Percentiles rank a stretch among this genome's conserved stretches.
These are phyloP conservation scores for Isatis lusitanica DNA, from an alignment of 441 rosid species.

Conservation along the genomic window DNA sequence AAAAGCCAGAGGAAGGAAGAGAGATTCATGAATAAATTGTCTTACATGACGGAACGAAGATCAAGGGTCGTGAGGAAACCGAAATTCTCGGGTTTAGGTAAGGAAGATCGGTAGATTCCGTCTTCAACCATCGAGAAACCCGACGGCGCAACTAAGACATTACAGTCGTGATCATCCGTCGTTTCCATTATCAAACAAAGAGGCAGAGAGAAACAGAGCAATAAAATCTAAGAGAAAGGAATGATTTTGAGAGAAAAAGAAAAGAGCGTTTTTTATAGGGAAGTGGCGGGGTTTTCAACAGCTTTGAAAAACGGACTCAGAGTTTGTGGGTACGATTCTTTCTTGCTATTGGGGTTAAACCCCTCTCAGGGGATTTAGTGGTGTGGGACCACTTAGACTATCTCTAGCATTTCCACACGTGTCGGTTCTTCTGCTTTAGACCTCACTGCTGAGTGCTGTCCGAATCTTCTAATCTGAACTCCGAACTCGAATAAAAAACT, in stretches of 20 bases:
- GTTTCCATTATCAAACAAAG: constrained; percentile 41
- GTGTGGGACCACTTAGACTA: neutral
- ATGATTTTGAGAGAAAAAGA: neutral
- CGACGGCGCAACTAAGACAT: constrained; percentile 47
- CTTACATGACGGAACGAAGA: constrained; percentile 81
- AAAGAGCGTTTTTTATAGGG: neutral
- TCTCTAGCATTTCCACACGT: constrained; percentile 31
- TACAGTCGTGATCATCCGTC: constrained; percentile 28
- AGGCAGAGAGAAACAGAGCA: constrained; percentile 23
- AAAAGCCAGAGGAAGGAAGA: neutral
- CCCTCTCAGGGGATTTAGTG: constrained; percentile 1
- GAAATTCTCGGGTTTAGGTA: constrained; percentile 66
- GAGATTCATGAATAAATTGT: neutral
- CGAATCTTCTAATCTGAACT: neutral
- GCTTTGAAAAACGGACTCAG: constrained; percentile 33
- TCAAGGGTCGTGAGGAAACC: constrained; percentile 58
- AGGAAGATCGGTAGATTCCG: constrained; percentile 72
- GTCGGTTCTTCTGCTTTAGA: constrained; percentile 7
- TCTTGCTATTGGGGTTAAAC: constrained; percentile 2
- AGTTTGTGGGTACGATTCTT: constrained; percentile 15
- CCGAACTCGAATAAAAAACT: neutral
- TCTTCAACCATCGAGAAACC: constrained; percentile 87
- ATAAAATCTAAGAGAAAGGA: neutral
- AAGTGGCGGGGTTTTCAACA: constrained; percentile 2
- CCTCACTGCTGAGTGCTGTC: constrained; percentile 11